phyloP scores from a whole-genome alignment of 2,329 filamentous ascomycete species.

The Cladosporium sp. region DNA sequence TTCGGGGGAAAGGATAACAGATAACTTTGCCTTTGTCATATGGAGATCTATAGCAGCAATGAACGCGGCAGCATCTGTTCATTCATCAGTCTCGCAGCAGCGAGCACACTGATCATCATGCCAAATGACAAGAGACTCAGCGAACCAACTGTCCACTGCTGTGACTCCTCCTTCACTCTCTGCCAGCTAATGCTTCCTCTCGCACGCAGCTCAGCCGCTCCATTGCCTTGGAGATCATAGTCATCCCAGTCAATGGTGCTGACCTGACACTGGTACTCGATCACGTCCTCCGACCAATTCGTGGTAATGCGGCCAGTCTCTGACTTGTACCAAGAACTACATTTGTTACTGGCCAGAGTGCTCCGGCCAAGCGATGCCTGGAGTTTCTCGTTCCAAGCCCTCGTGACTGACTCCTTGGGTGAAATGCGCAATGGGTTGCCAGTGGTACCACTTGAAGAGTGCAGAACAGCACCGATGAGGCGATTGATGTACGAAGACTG shows the following conservation, averaged over 20 bases:
- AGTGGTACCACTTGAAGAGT: slow-evolving; percentile 33
- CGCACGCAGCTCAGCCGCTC: slow-evolving; percentile 24
- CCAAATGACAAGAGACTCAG: too few relatives aligned
- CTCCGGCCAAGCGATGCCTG: slow-evolving; percentile 42
- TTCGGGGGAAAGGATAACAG: too few relatives aligned
- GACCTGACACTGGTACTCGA: slow-evolving; percentile 51
- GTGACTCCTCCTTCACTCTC: too few relatives aligned
- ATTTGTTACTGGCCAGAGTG: slow-evolving; percentile 52
- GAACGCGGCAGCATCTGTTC: too few relatives aligned
- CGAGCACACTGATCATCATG: too few relatives aligned
- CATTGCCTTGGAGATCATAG: slow-evolving; percentile 37
- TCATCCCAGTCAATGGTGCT: slow-evolving; percentile 43
- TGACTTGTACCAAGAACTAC: slow-evolving; percentile 55
- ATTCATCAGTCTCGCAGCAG: too few relatives aligned
- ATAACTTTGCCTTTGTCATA: too few relatives aligned
- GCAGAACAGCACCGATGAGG: slow-evolving; percentile 46
- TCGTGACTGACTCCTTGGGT: slow-evolving; percentile 38
- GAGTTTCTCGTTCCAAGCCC: slow-evolving; percentile 44
- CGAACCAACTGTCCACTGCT: too few relatives aligned
- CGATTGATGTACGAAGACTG: slow-evolving; percentile 52
- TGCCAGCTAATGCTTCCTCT: too few relatives aligned
- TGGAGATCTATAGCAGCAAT: too few relatives aligned
- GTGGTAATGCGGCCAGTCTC: slow-evolving; percentile 52
- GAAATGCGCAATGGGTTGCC: slow-evolving; percentile 41
- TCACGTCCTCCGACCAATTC: slow-evolving; percentile 51